Base-by-base conservation (phyloP, 768 basidiomycete species). In the Pleurotus tuoliensis region DNA sequence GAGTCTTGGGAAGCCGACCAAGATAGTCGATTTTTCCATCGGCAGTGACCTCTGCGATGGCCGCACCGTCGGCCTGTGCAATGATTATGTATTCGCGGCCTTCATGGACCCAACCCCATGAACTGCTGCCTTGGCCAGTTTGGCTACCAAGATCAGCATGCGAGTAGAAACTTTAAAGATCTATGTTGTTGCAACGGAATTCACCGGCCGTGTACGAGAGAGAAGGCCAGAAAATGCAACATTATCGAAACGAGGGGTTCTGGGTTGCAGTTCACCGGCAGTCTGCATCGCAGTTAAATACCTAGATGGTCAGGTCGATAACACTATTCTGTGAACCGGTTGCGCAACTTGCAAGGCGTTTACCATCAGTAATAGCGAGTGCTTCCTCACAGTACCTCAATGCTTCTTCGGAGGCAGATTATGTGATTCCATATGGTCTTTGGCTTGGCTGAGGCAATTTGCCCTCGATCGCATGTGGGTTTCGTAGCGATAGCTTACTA, bases 1-100 rank as follows among this genome's bases (percentile, higher is more conserved):
- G 63, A 58, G 49, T 66, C 62, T 56, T 64, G 65, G 16, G 51
- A 37, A 58, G 64, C 60, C 62, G 68, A 65, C 45, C 25, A 48
- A 43, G 7, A 22, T 53, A 52, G 37, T 59, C 58, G 30, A 62
- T 34, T 18, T 48, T 57, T 39, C 61, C 61, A 15, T 62, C 59
- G 1, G 59, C 30, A 15, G 39, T 51, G 15, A 53, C 34, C 16
- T 53, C 55, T 8, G 55, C 57, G 56, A 63, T 43, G 7, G 61
- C 61, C 6, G 61, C 59, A 20, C 61, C 61, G 46, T 62, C 61
- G n/a, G 49, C 62, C 54, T 65, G 62, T 0, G 54, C 60, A 22
- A 65, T 49, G 49, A 62, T 47, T 16, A 56, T 59, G 30, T 61
- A 61, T 49, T 63, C 64, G 20, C 58, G 58, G 9, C 57, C 62